phyloP scores from a whole-genome alignment of 352 stramenopile species.

The Phytophthora pluvialis region DNA sequence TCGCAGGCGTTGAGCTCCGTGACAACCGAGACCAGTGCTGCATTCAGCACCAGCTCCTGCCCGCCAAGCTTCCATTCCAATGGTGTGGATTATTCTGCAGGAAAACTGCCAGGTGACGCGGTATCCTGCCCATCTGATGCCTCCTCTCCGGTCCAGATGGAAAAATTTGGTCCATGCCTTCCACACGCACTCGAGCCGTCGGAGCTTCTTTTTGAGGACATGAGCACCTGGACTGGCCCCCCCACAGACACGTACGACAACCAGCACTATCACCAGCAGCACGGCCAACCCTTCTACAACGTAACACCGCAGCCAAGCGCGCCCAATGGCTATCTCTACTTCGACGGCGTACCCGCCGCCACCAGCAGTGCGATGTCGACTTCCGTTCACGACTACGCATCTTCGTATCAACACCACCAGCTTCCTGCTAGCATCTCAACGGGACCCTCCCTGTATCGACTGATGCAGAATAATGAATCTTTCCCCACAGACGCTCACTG shows the following conservation, averaged over 20 bases:
- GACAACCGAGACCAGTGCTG: constrained; percentile 16
- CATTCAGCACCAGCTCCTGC: constrained; percentile 21
- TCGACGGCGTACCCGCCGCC: constrained; percentile 12
- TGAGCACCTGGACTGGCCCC: constrained; percentile 33
- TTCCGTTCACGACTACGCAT: constrained; percentile 16
- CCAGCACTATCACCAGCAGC: constrained; percentile 33
- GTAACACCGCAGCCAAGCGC: constrained; percentile 16
- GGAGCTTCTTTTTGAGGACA: constrained; percentile 51
- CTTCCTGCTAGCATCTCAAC: constrained; percentile 13
- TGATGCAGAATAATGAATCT: constrained; percentile 24
- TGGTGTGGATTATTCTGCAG: constrained; percentile 15
- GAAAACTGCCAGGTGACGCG: constrained; percentile 21
- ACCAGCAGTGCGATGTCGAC: constrained; percentile 14
- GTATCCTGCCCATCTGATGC: constrained; percentile 24
- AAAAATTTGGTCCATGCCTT: constrained; percentile 47
- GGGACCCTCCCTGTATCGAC: constrained; percentile 21
- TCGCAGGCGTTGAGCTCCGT: constrained; percentile 11
- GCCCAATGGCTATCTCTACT: constrained; percentile 20
- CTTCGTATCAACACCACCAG: constrained; percentile 27
- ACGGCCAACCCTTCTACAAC: constrained; percentile 27
- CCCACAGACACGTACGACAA: constrained; percentile 25
- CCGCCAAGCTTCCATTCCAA: constrained; percentile 27
- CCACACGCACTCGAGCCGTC: constrained; percentile 36
- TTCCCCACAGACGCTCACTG: constrained; percentile 13
- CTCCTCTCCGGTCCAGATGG: constrained; percentile 48